Evolutionary conservation across 805 yeast species (phyloP), one percentile per base, ranked within the genome.

Genomic region (Candida methanosorbosa): DNA sequence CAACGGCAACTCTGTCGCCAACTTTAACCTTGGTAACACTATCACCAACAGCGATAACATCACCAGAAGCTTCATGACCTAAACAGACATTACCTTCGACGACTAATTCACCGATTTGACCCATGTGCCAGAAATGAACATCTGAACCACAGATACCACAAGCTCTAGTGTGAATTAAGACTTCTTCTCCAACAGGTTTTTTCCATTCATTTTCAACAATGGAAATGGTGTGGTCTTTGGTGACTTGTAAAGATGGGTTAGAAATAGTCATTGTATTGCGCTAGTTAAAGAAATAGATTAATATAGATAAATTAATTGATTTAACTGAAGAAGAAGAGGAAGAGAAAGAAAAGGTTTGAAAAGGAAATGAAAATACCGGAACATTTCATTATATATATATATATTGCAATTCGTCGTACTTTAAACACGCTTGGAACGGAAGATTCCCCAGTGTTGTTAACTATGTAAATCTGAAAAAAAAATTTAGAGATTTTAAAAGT

Each of bases 61-160:
- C 64, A 29, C 72, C 72, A 23, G 64, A 48, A 19, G 63, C 49
- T 50, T 68, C 74, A 38, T 67, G 72, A n/a, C 73, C 73, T 32
- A 64, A 45, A 19, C 59, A 54, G 42, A 63, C 52, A 39, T 59
- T 53, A 13, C 57, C 61, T 4, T 49, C 35, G 20, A 66, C 51
- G 9, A 46, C 48, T 38, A 63, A 51, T 34, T 70, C 70, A 20
- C 77, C 84, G 39, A 78, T 78, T 38, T 64, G 68, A 30, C 86
- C 87, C 40, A 73, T 75, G 36, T 73, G 66, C 61, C 73, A 75
- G 58, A 76, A 78, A 51, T 80, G 86, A 40, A 78, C 65, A 54
- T 81, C 88, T 17, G 82, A 72, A 14, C 87, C 87, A 56, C 87
- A 81, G 44, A 80, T 79, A 19, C 87, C 87, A 7, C 83, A 77